Conservation (phyloP, 768 basidiomycete species). For the Leccinum longicurvipes region DNA sequence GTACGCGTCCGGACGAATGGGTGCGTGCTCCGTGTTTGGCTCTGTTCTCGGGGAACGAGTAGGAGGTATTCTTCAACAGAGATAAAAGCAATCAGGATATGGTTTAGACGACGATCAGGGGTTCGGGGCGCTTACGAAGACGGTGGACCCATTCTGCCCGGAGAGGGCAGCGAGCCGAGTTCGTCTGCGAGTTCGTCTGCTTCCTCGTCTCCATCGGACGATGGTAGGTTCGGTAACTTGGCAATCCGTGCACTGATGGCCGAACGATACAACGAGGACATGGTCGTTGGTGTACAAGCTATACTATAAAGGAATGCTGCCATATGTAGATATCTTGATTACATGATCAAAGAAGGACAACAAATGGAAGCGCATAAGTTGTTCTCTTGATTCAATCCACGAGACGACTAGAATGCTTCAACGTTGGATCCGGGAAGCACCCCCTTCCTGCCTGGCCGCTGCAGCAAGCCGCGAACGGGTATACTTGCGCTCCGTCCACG, state of each 20-base stretch:
- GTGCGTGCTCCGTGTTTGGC: conserved; percentile 64
- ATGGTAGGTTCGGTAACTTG: conserved; percentile 64
- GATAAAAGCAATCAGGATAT: conserved; percentile 9
- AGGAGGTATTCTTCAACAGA: conserved; percentile 26
- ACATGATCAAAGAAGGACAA: conserved; percentile 6
- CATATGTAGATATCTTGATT: not conserved
- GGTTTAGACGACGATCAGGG: conserved; percentile 1
- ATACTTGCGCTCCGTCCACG: not conserved
- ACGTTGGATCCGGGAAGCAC: not conserved
- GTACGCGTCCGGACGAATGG: conserved; percentile 60
- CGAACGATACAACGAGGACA: conserved; percentile 76
- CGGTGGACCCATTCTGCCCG: conserved; percentile 53
- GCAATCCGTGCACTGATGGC: conserved; percentile 72
- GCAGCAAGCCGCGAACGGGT: not conserved
- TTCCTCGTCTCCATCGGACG: conserved; percentile 40
- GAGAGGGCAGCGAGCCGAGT: conserved; percentile 56
- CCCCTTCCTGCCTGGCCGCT: not conserved
- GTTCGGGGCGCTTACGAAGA: conserved; percentile 47
- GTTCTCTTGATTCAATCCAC: no score
- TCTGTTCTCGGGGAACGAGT: conserved; percentile 23
- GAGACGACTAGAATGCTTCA: not conserved
- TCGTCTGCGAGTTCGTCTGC: conserved; percentile 53
- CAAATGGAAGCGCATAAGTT: no score
- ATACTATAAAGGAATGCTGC: not conserved
- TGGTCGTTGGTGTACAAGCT: conserved; percentile 19